Evolutionary conservation across 345 rosid genomes (phyloP).

Genomic region (Murraya koenigii): DNA sequence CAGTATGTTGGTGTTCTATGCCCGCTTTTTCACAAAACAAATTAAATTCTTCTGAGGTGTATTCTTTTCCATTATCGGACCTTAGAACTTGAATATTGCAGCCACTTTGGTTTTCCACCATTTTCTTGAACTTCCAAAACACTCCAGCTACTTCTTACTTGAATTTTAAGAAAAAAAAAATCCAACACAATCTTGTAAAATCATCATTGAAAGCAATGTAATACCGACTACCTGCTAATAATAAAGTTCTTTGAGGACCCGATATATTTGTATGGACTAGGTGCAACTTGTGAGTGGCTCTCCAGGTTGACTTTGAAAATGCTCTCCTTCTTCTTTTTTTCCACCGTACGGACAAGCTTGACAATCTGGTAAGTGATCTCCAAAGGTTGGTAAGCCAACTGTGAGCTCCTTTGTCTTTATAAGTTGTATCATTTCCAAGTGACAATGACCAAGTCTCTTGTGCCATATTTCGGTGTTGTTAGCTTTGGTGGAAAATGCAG

Average conservation of each 20-base stretch:
- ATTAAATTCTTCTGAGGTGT: background rate
- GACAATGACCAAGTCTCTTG: constrained; percentile 6
- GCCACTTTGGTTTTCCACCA: no score
- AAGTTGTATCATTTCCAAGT: background rate
- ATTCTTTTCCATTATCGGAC: no score
- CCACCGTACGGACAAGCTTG: background rate
- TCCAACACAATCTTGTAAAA: background rate
- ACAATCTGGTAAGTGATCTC: background rate
- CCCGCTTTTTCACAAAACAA: background rate
- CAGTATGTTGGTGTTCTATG: background rate
- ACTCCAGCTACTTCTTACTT: background rate
- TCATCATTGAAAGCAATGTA: background rate
- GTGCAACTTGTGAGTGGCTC: background rate
- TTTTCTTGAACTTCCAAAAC: no score
- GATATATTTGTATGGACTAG: background rate
- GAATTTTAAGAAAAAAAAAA: background rate
- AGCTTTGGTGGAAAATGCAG: background rate
- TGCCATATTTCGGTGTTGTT: background rate
- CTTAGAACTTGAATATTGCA: no score
- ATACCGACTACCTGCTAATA: background rate
- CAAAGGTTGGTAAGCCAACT: background rate
- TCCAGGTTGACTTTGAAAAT: background rate
- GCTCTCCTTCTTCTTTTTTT: background rate
- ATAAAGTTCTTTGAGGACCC: background rate
- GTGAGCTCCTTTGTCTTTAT: background rate